These are phyloP conservation scores for Pyrrhoderma noxium DNA, from an alignment of 1,284 basidiomycete species.

Conservation along the genomic window DNA sequence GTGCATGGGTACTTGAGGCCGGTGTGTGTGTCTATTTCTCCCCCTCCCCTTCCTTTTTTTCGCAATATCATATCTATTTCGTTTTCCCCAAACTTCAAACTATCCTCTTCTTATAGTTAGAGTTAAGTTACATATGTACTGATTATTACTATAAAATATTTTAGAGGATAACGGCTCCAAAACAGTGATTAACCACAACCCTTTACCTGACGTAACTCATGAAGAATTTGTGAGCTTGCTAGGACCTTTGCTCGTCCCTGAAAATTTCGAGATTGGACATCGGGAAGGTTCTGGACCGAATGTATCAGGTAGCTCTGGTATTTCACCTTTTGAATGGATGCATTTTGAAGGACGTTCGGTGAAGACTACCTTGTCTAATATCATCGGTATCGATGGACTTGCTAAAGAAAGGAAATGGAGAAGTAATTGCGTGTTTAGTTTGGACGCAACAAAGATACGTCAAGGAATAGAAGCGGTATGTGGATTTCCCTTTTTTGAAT, in stretches of 20 bases:
- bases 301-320: conserved; percentile 23
- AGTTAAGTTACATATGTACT: not conserved
- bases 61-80: too few species aligned
- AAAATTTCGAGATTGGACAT: conserved; percentile 44
- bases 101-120: too few species aligned
- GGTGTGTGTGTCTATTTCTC: conserved; percentile 33
- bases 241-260: conserved; percentile 68
- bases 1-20: conserved; percentile 73
- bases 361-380: conserved; percentile 68
- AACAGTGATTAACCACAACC: conserved; percentile 77
- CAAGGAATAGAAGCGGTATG: conserved; percentile 73
- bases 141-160: not conserved
- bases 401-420: conserved; percentile 76
- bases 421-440: conserved; percentile 67
- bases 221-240: conserved; percentile 75
- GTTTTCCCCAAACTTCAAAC: too few species aligned
- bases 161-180: conserved; percentile 51
- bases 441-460: conserved; percentile 64
- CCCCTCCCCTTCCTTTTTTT: too few species aligned
- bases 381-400: conserved; percentile 67
- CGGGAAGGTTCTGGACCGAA: not conserved
- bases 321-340: conserved; percentile 75
- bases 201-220: conserved; percentile 73
- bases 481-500: conserved; percentile 25
- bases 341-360: conserved; percentile 73